Base-by-base conservation (phyloP, 2,329 filamentous ascomycete species). In the Fusarium pseudonygamai region DNA sequence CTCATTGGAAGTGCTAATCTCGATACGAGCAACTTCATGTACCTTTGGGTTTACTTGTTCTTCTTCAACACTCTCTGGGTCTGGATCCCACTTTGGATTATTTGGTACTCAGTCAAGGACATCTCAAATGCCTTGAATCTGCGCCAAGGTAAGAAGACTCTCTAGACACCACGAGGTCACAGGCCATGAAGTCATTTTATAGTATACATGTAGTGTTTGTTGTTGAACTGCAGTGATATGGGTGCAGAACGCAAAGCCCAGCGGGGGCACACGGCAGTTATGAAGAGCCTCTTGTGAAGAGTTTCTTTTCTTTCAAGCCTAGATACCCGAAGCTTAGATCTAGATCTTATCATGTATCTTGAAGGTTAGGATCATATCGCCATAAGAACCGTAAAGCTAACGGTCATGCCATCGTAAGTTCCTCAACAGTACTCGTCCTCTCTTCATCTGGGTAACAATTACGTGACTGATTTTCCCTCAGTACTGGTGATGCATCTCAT, bases 51-150 rank as follows among this genome's bases (percentile, higher is more conserved):
- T 20, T 92, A 92, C 74, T 82, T 93, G 22, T 84, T 91, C 73
- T 92, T 92, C 81, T 92, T 93, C 84, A 93, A 93, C 80, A 87
- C 86, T 75, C 82, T 92, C 8, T 93, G 91, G 91, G 90, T 93
- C 8, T 87, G 88, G 69, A 85, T 92, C 69, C 91, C 91, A 1
- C 63, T 88, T 4, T 92, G 90, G 79, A 84, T 87, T 26, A 83
- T 91, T 62, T 90, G 85, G 74, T 85, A 90, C 63, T 85, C 87
- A 4, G 85, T 85, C 45, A 73, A 78, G 26, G 88, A 92, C 71
- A 90, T 92, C 59, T 83, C 84, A 14, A 82, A 85, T 60, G 89
- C 89, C 1, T 87, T 90, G 73, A 80, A 62, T 5, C 73, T 75
- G 43, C 78, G 80, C 7, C 57, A 77, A 26, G 60, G 65, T 2